Evolutionary conservation across 177 flowering plant species (phyloP).

Genomic region (Tripterygium wilfordii): DNA sequence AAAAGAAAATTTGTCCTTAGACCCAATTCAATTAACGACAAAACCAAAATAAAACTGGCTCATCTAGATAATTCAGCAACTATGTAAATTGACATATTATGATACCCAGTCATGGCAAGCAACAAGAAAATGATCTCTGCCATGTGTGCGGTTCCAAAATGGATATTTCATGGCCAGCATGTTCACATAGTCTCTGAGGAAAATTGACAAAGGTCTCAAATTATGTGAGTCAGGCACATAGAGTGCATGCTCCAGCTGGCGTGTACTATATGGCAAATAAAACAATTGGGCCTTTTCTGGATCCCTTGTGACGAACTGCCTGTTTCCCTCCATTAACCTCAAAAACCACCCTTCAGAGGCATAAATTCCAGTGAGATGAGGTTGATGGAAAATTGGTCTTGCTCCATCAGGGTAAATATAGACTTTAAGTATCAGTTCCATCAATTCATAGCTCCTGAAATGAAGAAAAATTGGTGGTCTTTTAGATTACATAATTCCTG

Average conservation of each 20-base stretch:
- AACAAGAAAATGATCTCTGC: slow-evolving; percentile 85
- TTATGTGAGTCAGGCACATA: slow-evolving; percentile 75
- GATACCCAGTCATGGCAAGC: slow-evolving; percentile 99
- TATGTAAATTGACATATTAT: neutral
- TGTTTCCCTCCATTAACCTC: slow-evolving; percentile 76
- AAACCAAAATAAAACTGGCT: neutral
- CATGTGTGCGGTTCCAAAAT: slow-evolving; percentile 91
- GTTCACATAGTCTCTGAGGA: slow-evolving; percentile 64
- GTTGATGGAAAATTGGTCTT: slow-evolving; percentile 79
- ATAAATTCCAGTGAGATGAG: slow-evolving; percentile 78
- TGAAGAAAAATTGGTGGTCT: too few relatives aligned
- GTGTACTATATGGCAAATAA: slow-evolving; percentile 86
- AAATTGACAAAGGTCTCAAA: slow-evolving; percentile 58
- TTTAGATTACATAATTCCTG: too few relatives aligned
- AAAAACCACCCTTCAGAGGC: slow-evolving; percentile 99
- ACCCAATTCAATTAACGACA: too few relatives aligned
- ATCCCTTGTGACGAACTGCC: slow-evolving; percentile 67
- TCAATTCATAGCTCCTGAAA: slow-evolving; percentile 89
- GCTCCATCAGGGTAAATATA: slow-evolving; percentile 76
- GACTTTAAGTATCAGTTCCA: slow-evolving; percentile 86
- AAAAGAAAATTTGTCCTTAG: too few relatives aligned
- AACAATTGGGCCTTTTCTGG: slow-evolving; percentile 89
- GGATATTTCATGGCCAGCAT: slow-evolving; percentile 77
- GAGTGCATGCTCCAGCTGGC: slow-evolving; percentile 64
- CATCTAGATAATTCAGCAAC: neutral